Percentiles rank a stretch among this genome's conserved stretches.
These are phyloP conservation scores for Picochlorum sp. DNA, from an alignment of 139 green algal species.

Conservation along the genomic window DNA sequence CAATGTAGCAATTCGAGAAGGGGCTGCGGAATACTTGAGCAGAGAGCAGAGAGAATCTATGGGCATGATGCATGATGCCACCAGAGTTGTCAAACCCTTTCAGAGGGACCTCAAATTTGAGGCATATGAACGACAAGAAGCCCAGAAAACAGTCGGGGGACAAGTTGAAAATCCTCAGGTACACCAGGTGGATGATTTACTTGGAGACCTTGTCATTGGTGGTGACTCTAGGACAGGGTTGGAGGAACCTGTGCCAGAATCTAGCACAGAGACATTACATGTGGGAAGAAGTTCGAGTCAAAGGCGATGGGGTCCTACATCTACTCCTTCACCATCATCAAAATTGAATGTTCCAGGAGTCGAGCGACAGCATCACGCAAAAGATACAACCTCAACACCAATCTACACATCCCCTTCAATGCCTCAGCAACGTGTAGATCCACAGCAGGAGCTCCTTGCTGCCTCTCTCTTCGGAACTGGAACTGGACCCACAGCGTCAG, in stretches of 20 bases:
- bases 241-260: neutral
- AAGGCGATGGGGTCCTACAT: conserved; percentile 12
- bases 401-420: neutral
- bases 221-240: neutral
- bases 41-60: conserved; percentile 36
- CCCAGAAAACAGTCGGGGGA: neutral
- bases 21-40: conserved; percentile 53
- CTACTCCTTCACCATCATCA: neutral
- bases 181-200: neutral
- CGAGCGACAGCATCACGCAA: neutral
- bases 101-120: conserved; percentile 20
- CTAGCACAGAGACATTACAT: neutral
- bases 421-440: conserved; percentile 5
- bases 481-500: neutral
- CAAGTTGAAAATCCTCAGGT: neutral
- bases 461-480: conserved; percentile 30
- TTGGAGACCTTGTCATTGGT: conserved; percentile 9
- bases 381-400: neutral
- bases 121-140: conserved; percentile 13
- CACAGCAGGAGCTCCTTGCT: conserved; percentile 22
- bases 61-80: conserved; percentile 18
- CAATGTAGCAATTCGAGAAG: conserved; percentile 19
- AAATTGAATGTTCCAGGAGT: neutral
- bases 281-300: neutral
- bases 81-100: too few species aligned